phyloP scores from a whole-genome alignment of 352 stramenopile species.

The Phytophthora palmivora region DNA sequence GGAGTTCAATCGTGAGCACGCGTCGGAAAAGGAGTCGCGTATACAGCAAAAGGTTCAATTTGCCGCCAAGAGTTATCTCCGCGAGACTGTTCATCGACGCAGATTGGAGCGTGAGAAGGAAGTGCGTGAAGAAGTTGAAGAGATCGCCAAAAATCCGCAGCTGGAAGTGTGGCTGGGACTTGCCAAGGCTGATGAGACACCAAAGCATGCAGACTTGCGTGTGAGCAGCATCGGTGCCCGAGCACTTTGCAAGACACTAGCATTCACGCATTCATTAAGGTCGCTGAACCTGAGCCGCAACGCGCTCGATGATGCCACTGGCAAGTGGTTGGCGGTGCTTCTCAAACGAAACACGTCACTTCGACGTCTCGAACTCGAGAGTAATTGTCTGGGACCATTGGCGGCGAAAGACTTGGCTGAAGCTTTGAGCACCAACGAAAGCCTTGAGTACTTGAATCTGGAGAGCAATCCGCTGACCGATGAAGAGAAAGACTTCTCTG shows the following conservation, averaged over 20 bases:
- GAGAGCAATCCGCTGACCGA: conserved; percentile 84
- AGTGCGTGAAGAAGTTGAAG: conserved; percentile 77
- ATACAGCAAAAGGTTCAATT: conserved; percentile 74
- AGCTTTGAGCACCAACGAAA: conserved; percentile 60
- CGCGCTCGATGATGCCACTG: conserved; percentile 65
- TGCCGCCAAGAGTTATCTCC: conserved; percentile 77
- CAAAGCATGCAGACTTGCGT: conserved; percentile 59
- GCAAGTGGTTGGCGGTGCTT: conserved; percentile 65
- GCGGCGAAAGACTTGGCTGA: conserved; percentile 62
- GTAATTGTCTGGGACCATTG: conserved; percentile 62
- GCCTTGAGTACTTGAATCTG: conserved; percentile 65
- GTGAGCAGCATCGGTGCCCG: conserved; percentile 60
- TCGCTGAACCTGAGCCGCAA: conserved; percentile 77
- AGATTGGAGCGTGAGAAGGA: conserved; percentile 71
- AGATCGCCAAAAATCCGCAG: conserved; percentile 67
- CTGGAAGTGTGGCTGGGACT: conserved; percentile 82
- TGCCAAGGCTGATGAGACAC: conserved; percentile 59
- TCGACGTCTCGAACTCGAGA: conserved; percentile 70
- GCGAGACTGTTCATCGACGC: conserved; percentile 78
- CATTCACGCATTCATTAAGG: conserved; percentile 70
- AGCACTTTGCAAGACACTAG: conserved; percentile 73
- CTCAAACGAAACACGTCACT: conserved; percentile 72
- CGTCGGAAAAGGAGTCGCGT: conserved; percentile 64
- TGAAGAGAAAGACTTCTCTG: conserved; percentile 80
- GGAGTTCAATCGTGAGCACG: conserved; percentile 79